Percentiles rank a stretch among this genome's conserved stretches.
Evolutionary conservation across 2,329 filamentous ascomycete species (phyloP).

Genomic region (Pestalotiopsis sp.): DNA sequence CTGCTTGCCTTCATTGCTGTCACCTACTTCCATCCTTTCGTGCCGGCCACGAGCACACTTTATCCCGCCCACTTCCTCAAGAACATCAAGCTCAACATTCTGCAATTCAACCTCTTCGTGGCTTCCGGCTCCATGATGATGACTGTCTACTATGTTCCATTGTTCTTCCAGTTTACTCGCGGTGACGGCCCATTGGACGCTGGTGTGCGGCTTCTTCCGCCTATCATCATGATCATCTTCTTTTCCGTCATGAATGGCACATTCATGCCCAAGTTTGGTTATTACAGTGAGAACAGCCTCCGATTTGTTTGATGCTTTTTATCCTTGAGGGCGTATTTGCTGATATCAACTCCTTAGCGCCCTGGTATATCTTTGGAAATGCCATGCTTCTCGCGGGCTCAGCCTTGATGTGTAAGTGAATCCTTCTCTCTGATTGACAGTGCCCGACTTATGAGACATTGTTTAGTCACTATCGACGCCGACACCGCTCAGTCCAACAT

Average conservation of each 20-base stretch:
- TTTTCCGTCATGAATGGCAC: slow-evolving; percentile 35
- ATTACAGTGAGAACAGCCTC: neutral
- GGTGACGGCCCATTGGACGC: slow-evolving; percentile 41
- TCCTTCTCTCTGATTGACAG: neutral
- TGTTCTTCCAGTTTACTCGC: slow-evolving; percentile 52
- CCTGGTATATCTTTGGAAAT: too few species aligned
- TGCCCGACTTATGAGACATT: neutral
- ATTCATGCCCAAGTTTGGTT: slow-evolving; percentile 23
- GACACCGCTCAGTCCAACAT: slow-evolving; percentile 24
- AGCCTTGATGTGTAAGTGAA: neutral
- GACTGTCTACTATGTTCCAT: slow-evolving; percentile 47
- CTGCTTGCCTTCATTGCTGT: slow-evolving; percentile 43
- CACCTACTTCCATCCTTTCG: slow-evolving; percentile 41
- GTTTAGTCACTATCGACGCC: slow-evolving; percentile 1
- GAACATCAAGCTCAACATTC: slow-evolving; percentile 17
- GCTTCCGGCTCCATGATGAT: neutral
- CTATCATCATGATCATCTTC: slow-evolving; percentile 38
- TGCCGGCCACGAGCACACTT: slow-evolving; percentile 34
- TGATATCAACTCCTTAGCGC: too few species aligned
- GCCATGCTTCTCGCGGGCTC: too few species aligned
- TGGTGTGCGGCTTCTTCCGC: slow-evolving; percentile 43
- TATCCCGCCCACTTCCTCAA: slow-evolving; percentile 44
- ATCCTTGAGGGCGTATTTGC: neutral
- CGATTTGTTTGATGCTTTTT: neutral
- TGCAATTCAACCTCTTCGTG: slow-evolving; percentile 24